Conservation (phyloP, 176 grass and related monocot species). For the Avena atlantica region DNA sequence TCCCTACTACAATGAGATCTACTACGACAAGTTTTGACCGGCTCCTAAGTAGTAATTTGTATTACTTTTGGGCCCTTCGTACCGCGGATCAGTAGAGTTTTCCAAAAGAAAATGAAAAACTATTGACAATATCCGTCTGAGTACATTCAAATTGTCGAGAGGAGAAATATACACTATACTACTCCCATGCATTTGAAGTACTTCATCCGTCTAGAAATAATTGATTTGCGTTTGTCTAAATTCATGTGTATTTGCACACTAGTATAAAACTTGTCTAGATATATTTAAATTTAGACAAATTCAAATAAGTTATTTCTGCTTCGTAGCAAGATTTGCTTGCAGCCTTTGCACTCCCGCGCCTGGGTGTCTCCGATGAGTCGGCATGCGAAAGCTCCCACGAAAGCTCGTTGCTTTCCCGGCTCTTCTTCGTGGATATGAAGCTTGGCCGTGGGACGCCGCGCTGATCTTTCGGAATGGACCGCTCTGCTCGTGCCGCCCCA, state of each 20-base stretch:
- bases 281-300: too few species aligned
- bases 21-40: too few species aligned
- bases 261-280: too few species aligned
- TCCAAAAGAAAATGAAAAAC: background rate
- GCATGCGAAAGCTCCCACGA: background rate
- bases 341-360: background rate
- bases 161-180: too few species aligned
- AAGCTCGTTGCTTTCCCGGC: background rate
- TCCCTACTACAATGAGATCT: too few species aligned
- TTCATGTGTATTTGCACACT: too few species aligned
- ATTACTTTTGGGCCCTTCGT: slow-evolving; percentile 36
- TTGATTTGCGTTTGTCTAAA: too few species aligned
- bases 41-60: background rate
- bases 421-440: background rate
- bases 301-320: too few species aligned
- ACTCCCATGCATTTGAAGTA: too few species aligned
- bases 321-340: background rate
- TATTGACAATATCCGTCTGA: background rate
- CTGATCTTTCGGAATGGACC: background rate
- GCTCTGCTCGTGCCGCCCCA: background rate
- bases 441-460: background rate
- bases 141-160: background rate
- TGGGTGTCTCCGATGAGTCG: background rate
- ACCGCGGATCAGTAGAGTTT: background rate
- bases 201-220: too few species aligned